phyloP scores from a whole-genome alignment of 2,329 filamentous ascomycete genomes.

The Aspergillus sp. region DNA sequence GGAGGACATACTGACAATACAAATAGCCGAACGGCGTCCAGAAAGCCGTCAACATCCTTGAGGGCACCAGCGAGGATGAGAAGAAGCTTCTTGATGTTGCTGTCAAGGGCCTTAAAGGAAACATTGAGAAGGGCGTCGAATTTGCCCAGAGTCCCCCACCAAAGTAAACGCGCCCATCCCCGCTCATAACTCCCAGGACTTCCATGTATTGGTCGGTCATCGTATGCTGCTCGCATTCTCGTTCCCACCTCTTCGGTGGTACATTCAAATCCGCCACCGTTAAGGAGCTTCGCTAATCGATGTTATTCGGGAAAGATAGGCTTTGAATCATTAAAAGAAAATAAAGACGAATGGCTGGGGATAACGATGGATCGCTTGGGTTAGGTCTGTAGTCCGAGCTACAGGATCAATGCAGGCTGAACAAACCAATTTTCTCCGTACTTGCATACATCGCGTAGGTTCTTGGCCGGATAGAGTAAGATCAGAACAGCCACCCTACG shows the following conservation, averaged over 20 bases:
- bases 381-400: constrained; percentile 11
- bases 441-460: background rate
- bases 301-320: constrained; percentile 43
- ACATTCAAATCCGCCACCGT: constrained; percentile 19
- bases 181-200: constrained; percentile 19
- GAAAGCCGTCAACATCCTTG: constrained; percentile 79
- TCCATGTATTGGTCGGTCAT: constrained; percentile 24
- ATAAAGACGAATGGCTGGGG: constrained; percentile 26
- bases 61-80: constrained; percentile 78
- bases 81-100: constrained; percentile 78
- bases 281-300: constrained; percentile 37
- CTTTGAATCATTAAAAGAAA: constrained; percentile 38
- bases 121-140: constrained; percentile 90
- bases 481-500: background rate
- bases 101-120: constrained; percentile 78
- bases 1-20: constrained; percentile 28
- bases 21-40: constrained; percentile 75
- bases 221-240: constrained; percentile 14
- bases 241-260: constrained; percentile 16
- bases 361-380: constrained; percentile 18
- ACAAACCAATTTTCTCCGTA: constrained; percentile 10
- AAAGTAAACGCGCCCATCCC: constrained; percentile 66
- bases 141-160: constrained; percentile 85
- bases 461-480: background rate
- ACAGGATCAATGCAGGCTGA: constrained; percentile 14